phyloP scores from a whole-genome alignment of 2,329 filamentous ascomycete genomes.

The Talaromyces sp. region DNA sequence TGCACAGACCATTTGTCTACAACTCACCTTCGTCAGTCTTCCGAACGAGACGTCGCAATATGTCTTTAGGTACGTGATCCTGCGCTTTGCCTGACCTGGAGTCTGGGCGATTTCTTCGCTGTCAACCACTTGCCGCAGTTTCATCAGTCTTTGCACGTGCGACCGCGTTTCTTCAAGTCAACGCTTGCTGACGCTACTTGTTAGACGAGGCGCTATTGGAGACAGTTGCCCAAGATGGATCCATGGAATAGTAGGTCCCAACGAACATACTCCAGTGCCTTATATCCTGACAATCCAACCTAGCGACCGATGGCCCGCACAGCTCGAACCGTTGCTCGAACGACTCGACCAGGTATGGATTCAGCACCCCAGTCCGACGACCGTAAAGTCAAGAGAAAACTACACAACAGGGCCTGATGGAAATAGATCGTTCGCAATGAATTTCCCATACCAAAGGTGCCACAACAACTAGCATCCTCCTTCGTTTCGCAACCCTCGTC shows the following conservation, averaged over 20 bases:
- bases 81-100: not conserved
- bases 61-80: conserved; percentile 27
- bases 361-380: not conserved
- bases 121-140: not conserved
- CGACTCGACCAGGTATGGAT: conserved; percentile 60
- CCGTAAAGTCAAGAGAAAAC: not conserved
- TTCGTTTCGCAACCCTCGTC: conserved; percentile 23
- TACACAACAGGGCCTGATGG: not conserved
- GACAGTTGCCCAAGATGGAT: conserved; percentile 53
- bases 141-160: not conserved
- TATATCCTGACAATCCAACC: conserved; percentile 12
- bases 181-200: not conserved
- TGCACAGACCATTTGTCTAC: not conserved
- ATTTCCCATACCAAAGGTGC: conserved; percentile 65
- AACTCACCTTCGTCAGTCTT: not conserved
- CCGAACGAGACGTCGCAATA: conserved; percentile 14
- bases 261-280: too few relatives aligned
- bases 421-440: conserved; percentile 66
- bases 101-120: not conserved
- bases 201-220: conserved; percentile 51
- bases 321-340: conserved; percentile 61
- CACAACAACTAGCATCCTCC: conserved; percentile 37
- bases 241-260: conserved; percentile 51
- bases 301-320: conserved; percentile 64
- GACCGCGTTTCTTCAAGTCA: not conserved